Evolutionary conservation across 148 eudicot species (phyloP).

Genomic region (Chenopodium berlandieri): DNA sequence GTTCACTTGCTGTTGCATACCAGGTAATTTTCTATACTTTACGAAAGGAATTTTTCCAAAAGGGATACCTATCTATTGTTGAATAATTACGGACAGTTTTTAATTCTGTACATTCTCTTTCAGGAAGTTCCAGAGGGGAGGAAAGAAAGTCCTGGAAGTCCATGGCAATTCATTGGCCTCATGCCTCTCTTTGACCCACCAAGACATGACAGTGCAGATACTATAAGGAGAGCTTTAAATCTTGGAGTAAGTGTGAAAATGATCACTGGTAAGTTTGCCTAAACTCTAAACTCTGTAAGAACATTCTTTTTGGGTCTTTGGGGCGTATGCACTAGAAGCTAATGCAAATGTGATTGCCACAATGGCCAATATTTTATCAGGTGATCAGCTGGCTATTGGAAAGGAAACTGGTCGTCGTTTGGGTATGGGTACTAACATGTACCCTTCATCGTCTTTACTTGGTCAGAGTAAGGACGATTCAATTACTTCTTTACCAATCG

Average conservation of each 20-base stretch:
- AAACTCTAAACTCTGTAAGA: neutral
- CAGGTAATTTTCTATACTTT: slow-evolving; percentile 48
- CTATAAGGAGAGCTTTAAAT: slow-evolving; percentile 91
- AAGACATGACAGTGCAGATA: slow-evolving; percentile 98
- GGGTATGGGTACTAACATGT: slow-evolving; percentile 99
- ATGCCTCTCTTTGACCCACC: slow-evolving; percentile 99
- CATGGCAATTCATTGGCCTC: slow-evolving; percentile 94
- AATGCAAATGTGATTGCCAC: slow-evolving; percentile 4
- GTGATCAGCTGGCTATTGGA: slow-evolving; percentile 96
- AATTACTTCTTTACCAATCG: slow-evolving; percentile 83
- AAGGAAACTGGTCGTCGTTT: slow-evolving; percentile 97
- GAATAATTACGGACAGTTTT: slow-evolving; percentile 2
- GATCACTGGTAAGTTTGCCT: slow-evolving; percentile 74
- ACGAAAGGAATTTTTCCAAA: neutral
- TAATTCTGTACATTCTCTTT: slow-evolving; percentile 10
- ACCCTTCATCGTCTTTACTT: slow-evolving; percentile 94
- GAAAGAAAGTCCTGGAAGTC: slow-evolving; percentile 94
- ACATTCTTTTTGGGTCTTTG: neutral
- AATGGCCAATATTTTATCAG: slow-evolving; percentile 37
- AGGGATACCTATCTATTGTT: neutral
- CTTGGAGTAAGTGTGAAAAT: slow-evolving; percentile 96
- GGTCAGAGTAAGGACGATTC: slow-evolving; percentile 97
- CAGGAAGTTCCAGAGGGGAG: slow-evolving; percentile 97
- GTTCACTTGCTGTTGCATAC: slow-evolving; percentile 96
- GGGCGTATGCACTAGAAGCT: neutral